Percentiles rank a stretch among this genome's conserved stretches.
These are phyloP conservation scores for Penicillium sp. DNA, from an alignment of 2,329 filamentous ascomycete genomes.

Conservation along the genomic window DNA sequence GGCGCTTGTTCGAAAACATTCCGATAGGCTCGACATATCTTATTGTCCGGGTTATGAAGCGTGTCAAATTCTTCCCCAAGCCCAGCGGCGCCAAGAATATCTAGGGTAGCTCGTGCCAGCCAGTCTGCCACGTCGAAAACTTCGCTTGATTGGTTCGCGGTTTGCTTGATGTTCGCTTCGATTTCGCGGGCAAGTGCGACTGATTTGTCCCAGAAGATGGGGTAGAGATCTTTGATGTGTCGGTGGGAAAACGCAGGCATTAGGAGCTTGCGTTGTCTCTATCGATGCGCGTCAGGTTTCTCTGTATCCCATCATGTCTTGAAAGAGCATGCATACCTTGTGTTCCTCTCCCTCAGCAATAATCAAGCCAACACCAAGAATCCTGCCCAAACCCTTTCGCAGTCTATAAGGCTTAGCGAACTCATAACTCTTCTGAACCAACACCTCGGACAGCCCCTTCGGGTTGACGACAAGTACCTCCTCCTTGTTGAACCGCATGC, in stretches of 20 bases:
- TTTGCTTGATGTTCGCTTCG: background rate
- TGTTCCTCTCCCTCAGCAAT: conserved; percentile 17
- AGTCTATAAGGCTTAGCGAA: conserved; percentile 1
- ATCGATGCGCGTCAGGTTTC: background rate
- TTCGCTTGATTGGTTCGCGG: background rate
- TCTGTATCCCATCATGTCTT: background rate
- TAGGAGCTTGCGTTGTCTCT: background rate
- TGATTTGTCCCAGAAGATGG: conserved; percentile 5
- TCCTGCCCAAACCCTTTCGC: conserved; percentile 3
- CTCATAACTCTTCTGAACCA: conserved; percentile 4
- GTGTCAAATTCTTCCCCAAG: conserved; percentile 3
- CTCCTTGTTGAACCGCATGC: conserved; percentile 5
- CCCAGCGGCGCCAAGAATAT: conserved; percentile 2
- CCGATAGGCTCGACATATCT: background rate
- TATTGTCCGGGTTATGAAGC: conserved; percentile 1
- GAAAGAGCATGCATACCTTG: background rate
- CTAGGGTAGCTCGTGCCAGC: background rate
- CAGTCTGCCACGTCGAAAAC: conserved; percentile 2
- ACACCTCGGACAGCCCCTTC: conserved; percentile 2
- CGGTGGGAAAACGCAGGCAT: conserved; percentile 3
- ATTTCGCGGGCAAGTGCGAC: background rate
- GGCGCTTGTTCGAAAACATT: conserved; percentile 1
- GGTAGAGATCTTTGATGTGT: conserved; percentile 6
- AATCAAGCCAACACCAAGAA: conserved; percentile 17
- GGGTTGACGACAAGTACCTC: conserved; percentile 1